Evolutionary conservation across 805 yeast genomes (phyloP), one percentile per base, ranked within the genome.

Genomic region (Suhomyces pyralidae): DNA sequence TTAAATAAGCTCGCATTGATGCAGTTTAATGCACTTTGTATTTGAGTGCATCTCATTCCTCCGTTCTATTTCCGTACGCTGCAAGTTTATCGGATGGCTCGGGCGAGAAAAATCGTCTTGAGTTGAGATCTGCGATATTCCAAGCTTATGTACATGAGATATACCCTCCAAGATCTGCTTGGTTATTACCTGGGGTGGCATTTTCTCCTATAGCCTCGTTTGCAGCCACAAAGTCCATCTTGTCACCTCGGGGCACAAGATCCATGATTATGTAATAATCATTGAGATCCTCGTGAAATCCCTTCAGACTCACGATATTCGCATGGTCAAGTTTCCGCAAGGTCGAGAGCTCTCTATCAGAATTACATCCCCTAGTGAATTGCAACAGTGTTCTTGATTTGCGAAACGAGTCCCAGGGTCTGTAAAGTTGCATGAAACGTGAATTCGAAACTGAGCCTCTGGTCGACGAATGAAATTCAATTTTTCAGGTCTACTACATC

Each of bases 51-150:
- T n/a, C n/a, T n/a, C n/a, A n/a, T n/a, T n/a, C n/a, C n/a, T n/a
- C n/a, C n/a, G n/a, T n/a, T n/a, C n/a, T n/a, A n/a, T n/a, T n/a
- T n/a, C n/a, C n/a, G n/a, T n/a, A n/a, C n/a, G n/a, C n/a, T n/a
- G n/a, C n/a, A n/a, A n/a, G n/a, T n/a, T n/a, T n/a, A n/a, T n/a
- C n/a, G n/a, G n/a, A n/a, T n/a, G n/a, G n/a, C n/a, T n/a, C n/a
- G n/a, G n/a, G n/a, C n/a, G n/a, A n/a, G n/a, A n/a, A n/a, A n/a
- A n/a, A n/a, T n/a, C n/a, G n/a, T n/a, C n/a, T n/a, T n/a, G n/a
- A n/a, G n/a, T 94, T 94, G 59, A 94, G 74, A 70, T 94, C 99
- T 94, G 99, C n/a, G 96, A 87, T 25, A 94, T 92, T 1, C 97
- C 97, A 64, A 86, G 73, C 2, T 82, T 80, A 71, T 94, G 99